A percentile compares a stretch with the other conserved stretches of the same genome.
Evolutionary conservation across 2,329 filamentous ascomycete species (phyloP).

Genomic region (Epichloe aotearoae): DNA sequence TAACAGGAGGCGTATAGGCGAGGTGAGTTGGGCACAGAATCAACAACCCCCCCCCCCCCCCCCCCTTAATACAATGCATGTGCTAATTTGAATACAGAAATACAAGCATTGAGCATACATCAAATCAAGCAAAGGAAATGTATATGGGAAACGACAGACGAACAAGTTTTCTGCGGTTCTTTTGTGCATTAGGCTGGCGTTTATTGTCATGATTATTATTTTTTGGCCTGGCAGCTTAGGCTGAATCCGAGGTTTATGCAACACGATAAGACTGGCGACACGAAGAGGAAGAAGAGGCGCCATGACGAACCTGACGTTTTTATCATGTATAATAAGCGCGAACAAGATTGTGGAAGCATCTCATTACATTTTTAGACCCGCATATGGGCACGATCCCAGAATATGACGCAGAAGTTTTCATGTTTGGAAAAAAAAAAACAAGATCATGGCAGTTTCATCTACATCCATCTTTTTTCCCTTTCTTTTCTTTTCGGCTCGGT

Average conservation of each 20-base stretch:
- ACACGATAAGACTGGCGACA: neutral
- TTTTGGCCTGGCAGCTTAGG: neutral
- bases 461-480: too few species aligned
- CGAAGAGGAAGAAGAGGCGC: neutral
- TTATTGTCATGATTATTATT: neutral
- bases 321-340: neutral
- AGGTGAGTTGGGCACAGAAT: slow-evolving; percentile 47
- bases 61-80: too few species aligned
- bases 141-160: neutral
- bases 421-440: too few species aligned
- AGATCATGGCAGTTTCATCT: too few species aligned
- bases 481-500: neutral
- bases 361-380: neutral
- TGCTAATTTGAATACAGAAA: slow-evolving; percentile 24
- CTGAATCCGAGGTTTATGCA: neutral
- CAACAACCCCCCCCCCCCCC: too few species aligned
- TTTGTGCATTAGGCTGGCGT: slow-evolving; percentile 4
- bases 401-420: too few species aligned
- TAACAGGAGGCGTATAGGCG: slow-evolving; percentile 69
- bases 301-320: neutral
- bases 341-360: neutral
- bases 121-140: neutral
- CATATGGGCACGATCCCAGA: neutral
- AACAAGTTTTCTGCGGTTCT: neutral
- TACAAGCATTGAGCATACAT: slow-evolving; percentile 29